Evolutionary conservation across 352 stramenopile genomes (phyloP), one percentile per base, ranked within the genome.

Genomic region (Pythium pyrilobum): DNA sequence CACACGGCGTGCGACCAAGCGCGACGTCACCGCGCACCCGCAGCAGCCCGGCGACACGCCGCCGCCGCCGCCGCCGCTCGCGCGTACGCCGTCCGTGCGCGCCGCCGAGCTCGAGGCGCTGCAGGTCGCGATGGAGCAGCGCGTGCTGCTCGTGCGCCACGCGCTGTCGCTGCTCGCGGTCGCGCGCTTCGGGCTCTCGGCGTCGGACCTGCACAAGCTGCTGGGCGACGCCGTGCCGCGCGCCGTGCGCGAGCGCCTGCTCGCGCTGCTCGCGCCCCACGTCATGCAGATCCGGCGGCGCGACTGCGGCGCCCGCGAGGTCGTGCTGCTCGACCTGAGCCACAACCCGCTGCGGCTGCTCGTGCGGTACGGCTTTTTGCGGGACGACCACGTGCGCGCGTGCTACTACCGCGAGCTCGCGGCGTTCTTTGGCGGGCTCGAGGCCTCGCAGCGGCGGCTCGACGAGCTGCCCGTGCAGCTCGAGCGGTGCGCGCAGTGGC

Each of bases 401-500:
- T 81, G 75, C 42, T 93, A 93, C 57, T 90, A 85, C 62, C 74
- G 77, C 20, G 76, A 87, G 28, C 67, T 93, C 20, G 83, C 83
- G 3, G 71, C 68, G 18, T 85, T 89, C 56, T 93, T 91, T 62
- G 72, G 87, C 43, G 66, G 66, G 9, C 74, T 90, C 54, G 73
- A 79, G 2, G 71, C 77, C 25, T 89, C 68, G 4, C 83, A 93
- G 39, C 78, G 79, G 0, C 78, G 81, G n/a, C 58, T 93, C 12
- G 79, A 92, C 45, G 83, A 91, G 52, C 61, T 93, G 9, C 83
- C 83, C 0, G 77, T 93, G 51, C 83, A 93, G 32, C 52, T 92
- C 28, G 83, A 90, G 61, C 75, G 83, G 8, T 93, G 83, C 18
- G 57, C 54, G 3, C 62, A 84, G 59, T 93, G 83, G 83, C 55